Conservation (phyloP, 2,329 filamentous ascomycete species). For the Penicillium decumbens region DNA sequence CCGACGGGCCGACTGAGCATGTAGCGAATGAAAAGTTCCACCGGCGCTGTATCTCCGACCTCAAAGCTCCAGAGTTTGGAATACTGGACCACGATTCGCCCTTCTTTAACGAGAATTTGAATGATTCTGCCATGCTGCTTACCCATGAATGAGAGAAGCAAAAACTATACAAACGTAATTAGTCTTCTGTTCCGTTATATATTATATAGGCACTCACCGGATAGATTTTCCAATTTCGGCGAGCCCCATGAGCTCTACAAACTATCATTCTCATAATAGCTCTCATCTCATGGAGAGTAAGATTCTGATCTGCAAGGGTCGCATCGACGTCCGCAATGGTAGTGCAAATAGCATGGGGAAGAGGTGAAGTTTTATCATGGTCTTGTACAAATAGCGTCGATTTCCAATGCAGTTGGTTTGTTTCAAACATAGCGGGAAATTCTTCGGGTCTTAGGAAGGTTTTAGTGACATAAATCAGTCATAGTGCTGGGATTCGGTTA, state of each 20-base stretch:
- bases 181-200: background rate
- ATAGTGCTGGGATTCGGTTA: background rate
- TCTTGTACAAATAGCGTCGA: background rate
- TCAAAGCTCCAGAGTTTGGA: constrained; percentile 5
- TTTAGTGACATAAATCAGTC: background rate
- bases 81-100: background rate
- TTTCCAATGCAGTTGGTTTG: background rate
- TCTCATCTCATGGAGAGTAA: constrained; percentile 1
- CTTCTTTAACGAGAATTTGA: background rate
- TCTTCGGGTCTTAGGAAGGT: background rate
- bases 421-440: background rate
- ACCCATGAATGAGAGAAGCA: constrained; percentile 1
- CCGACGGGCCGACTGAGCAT: background rate
- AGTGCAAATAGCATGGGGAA: background rate
- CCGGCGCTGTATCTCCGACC: constrained; percentile 9
- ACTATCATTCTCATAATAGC: constrained; percentile 1
- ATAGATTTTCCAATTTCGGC: background rate
- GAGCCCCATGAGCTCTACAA: background rate
- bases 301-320: constrained; percentile 1
- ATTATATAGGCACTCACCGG: background rate
- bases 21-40: constrained; percentile 3
- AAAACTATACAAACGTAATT: background rate
- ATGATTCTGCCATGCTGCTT: constrained; percentile 3
- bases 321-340: background rate
- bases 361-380: background rate